A percentile compares a stretch with the other conserved stretches of the same genome.
Evolutionary conservation across 768 basidiomycete genomes (phyloP).

Genomic region (Boletus huronensis): DNA sequence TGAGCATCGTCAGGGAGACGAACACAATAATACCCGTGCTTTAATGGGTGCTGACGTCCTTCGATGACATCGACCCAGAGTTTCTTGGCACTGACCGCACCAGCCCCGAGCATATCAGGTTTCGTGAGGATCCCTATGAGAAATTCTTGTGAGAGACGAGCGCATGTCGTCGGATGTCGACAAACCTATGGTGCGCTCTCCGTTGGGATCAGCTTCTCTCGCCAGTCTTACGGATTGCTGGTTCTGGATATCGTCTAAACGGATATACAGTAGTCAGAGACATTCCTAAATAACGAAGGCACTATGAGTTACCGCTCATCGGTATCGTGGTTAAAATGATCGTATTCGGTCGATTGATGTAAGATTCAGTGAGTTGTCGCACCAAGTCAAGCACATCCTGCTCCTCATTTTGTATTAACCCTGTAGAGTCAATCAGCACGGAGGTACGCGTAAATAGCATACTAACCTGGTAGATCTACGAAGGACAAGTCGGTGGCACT

Average conservation of each 20-base stretch:
- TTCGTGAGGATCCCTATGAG: conserved; percentile 64
- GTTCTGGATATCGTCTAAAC: conserved; percentile 65
- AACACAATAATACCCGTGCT: conserved; percentile 63
- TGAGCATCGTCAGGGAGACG: conserved; percentile 61
- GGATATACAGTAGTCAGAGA: not conserved
- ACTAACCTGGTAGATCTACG: conserved; percentile 51
- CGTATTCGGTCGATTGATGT: conserved; percentile 49
- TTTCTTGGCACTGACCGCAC: conserved; percentile 38
- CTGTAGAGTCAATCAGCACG: conserved; percentile 28
- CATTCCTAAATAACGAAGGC: not conserved
- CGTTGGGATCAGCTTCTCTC: conserved; percentile 46
- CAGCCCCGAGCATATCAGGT: conserved; percentile 51
- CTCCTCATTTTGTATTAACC: conserved; percentile 55
- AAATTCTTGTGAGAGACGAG: not conserved
- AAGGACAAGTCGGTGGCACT: conserved; percentile 47
- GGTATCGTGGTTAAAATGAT: conserved; percentile 66
- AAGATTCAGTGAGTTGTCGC: conserved; percentile 41
- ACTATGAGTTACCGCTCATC: conserved; percentile 46
- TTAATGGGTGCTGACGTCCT: conserved; percentile 43
- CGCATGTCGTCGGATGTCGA: not conserved
- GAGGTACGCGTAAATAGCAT: not conserved
- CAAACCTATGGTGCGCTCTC: conserved; percentile 61
- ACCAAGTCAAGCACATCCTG: conserved; percentile 43
- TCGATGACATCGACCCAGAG: conserved; percentile 53
- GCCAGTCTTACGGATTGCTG: conserved; percentile 58